Evolutionary conservation across 768 basidiomycete species (phyloP), one percentile per base, ranked within the genome.

Genomic region (Suillus cothurnatus): DNA sequence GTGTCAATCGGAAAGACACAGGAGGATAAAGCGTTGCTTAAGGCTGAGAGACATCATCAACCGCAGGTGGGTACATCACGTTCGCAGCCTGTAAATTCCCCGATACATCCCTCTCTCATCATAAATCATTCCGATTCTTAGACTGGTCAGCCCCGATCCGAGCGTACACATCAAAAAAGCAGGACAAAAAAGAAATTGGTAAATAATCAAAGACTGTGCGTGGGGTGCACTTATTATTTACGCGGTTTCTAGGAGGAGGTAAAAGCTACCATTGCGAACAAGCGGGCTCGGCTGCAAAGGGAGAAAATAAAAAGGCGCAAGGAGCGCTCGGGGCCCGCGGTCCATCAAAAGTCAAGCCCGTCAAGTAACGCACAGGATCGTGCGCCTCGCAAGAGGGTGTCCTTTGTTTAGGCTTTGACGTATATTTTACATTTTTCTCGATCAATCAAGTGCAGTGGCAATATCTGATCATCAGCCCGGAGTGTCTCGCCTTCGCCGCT

Each of bases 1-100:
- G 69, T 76, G 65, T 79, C 79, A 43, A 84, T 87, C 71, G 81
- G 75, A n/a, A 71, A 71, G 39, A 70, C 67, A 19, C 81, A 85
- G 66, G 85, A 87, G 73, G 71, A 83, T 69, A 84, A 81, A 62
- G 67, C 77, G 7, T 71, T 74, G 60, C 74, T 68, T 9, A 85
- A 79, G 70, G 73, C 73, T 61, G 77, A 78, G 69, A 84, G 77
- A 69, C 77, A 74, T 67, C 81, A 77, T 56, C 76, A 74, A 67
- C 64, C 74, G 69, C 79, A 81, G 81, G 83, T 81, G 55, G 60
- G 61, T 41, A 62, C 66, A 70, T 70, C 61, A 52, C 61, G 6
- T 43, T 61, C 41, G 50, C 49, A 56, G 36, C 60, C 53, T 61
- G 59, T 32, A 64, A 67, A 63, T 64, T 61, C 61, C 61, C 64